phyloP scores from a whole-genome alignment of 345 rosid genomes.

The Gossypium stocksii region DNA sequence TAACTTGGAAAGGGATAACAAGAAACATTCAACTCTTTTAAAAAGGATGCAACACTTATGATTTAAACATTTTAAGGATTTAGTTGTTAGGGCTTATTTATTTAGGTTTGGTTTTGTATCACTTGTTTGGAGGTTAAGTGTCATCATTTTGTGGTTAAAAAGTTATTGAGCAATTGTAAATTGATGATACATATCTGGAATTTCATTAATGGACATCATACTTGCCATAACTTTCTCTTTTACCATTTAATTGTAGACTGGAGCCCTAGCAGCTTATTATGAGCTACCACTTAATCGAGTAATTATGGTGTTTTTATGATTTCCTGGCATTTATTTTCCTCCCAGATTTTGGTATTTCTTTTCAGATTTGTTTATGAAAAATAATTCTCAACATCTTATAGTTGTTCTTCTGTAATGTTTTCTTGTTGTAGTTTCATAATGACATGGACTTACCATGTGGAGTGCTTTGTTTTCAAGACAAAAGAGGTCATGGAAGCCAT shows the following conservation, averaged over 20 bases:
- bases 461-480: constrained; percentile 83
- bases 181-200: neutral
- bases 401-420: neutral
- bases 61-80: neutral
- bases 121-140: neutral
- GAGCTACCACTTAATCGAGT: constrained; percentile 85
- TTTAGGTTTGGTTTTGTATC: neutral
- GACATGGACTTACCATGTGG: constrained; percentile 82
- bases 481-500: constrained; percentile 83
- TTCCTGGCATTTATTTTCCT: constrained; percentile 5
- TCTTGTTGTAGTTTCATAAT: constrained; percentile 73
- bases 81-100: neutral
- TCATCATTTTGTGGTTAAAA: neutral
- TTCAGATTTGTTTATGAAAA: neutral
- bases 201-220: neutral
- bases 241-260: constrained; percentile 37
- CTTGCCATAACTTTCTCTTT: neutral
- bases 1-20: neutral
- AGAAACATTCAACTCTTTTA: neutral
- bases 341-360: neutral
- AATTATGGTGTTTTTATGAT: constrained; percentile 57
- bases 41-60: neutral
- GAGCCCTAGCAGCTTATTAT: constrained; percentile 91
- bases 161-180: neutral
- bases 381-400: neutral